phyloP scores from a whole-genome alignment of 1,284 basidiomycete genomes.

The Rhodotorula sp. region DNA sequence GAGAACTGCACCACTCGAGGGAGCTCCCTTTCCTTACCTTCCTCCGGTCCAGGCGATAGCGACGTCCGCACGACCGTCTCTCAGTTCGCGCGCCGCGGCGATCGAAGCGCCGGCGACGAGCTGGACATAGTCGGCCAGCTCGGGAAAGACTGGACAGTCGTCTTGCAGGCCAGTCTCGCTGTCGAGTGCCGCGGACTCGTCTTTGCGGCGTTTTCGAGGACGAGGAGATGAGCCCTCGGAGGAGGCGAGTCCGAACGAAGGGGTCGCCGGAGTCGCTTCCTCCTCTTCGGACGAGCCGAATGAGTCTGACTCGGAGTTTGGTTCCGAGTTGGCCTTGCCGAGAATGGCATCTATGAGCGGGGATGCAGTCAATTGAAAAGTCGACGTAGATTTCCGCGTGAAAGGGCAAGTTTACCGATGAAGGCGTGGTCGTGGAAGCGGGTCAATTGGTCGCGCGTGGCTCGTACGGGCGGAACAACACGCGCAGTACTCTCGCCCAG shows the following conservation, averaged over 20 bases:
- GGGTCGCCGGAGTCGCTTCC: slow-evolving; percentile 3
- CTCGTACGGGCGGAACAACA: slow-evolving; percentile 43
- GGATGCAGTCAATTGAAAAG: background rate
- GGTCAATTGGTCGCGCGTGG: slow-evolving; percentile 46
- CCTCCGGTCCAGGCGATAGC: slow-evolving; percentile 84
- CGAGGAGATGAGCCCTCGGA: slow-evolving; percentile 5
- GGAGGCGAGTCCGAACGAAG: slow-evolving; percentile 19
- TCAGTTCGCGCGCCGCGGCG: slow-evolving; percentile 65
- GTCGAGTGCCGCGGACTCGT: slow-evolving; percentile 6
- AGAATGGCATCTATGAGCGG: slow-evolving; percentile 18
- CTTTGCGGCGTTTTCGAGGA: slow-evolving; percentile 39
- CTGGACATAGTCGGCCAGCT: slow-evolving; percentile 66
- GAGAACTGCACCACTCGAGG: background rate
- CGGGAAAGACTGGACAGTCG: slow-evolving; percentile 77
- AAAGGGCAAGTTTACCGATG: slow-evolving; percentile 40
- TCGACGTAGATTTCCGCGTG: background rate
- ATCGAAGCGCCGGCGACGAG: slow-evolving; percentile 74
- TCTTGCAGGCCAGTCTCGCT: slow-evolving; percentile 52
- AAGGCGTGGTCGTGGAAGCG: slow-evolving; percentile 52
- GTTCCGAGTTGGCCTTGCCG: slow-evolving; percentile 6
- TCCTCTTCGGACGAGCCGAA: background rate
- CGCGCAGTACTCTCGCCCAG: slow-evolving; percentile 37
- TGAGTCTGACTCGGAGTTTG: slow-evolving; percentile 52
- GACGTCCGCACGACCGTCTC: slow-evolving; percentile 58
- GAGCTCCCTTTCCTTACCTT: background rate